Evolutionary conservation across 306 rosid species (phyloP), one percentile per base, ranked within the genome.

Genomic region (Ceratonia siliqua): DNA sequence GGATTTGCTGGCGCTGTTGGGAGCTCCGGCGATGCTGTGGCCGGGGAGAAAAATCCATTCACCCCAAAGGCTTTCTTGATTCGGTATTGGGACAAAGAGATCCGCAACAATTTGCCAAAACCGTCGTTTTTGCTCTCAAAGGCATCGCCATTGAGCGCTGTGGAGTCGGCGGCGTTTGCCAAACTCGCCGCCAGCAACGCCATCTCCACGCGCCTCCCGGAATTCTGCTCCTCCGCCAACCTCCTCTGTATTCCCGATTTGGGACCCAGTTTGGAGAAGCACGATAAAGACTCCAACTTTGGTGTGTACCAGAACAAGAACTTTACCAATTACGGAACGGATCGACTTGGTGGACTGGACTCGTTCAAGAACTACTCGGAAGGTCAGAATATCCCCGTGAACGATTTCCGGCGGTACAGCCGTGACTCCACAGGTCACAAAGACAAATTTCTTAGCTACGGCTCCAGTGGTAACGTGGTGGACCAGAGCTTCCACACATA

Each of bases 51-150:
- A 21, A 89, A 80, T 57, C 99, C 99, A 2, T 95, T 95, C 68
- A 77, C 97, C 0, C 99, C 99, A 0, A 89, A 79, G 61, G 96
- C 92, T 6, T 87, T 42, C 68, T 70, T 88, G 62, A 75, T 72
- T 54, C 93, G 99, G 0, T 95, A 95, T 80, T 95, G 99, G 99
- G 88, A 82, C 81, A 90, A 86, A 52, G 97, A 90, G 97, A 89
- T 94, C 84, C 92, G 93, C 17, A 95, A 82, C 82, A 55, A 68
- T 52, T 25, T 73, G 6, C 83, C 88, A 1, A 87, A 81, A 20
- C 87, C 99, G 0, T 21, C 64, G 5, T 95, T 95, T 42, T 75
- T 95, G 6, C 57, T 95, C 6, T 81, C 95, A 0, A 95, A 92
- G 75, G 98, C 90, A 1, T 92, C 99, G 7, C 97, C 99, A 1